Percentiles rank a stretch among this genome's conserved stretches.
Conservation (phyloP, 202 grass and related monocot species). For the Digitaria exilis region DNA sequence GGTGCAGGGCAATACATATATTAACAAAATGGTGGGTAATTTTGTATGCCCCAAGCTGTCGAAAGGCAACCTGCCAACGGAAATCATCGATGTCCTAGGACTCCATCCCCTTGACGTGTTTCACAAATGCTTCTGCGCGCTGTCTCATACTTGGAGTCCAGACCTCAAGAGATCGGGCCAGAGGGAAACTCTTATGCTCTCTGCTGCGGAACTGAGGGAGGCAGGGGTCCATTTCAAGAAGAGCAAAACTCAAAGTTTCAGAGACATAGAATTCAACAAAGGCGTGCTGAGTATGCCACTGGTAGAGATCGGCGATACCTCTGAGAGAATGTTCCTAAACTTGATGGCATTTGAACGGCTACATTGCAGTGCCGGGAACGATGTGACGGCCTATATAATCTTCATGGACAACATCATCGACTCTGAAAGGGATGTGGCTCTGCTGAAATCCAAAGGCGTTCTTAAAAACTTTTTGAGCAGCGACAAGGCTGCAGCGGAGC, state of each 20-base stretch:
- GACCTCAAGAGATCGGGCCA: not conserved
- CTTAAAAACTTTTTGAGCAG: conserved; percentile 47
- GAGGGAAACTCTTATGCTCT: not conserved
- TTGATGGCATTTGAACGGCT: conserved; percentile 56
- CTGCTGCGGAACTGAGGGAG: conserved; percentile 52
- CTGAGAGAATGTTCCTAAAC: conserved; percentile 52
- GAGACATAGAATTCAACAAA: conserved; percentile 33
- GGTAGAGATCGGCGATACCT: conserved; percentile 33
- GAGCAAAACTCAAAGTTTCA: not conserved
- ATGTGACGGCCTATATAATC: conserved; percentile 26
- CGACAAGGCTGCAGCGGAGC: conserved; percentile 45
- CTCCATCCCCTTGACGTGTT: not conserved
- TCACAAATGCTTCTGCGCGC: not conserved
- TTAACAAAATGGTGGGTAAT: no score
- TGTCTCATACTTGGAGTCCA: not conserved
- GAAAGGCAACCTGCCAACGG: no score
- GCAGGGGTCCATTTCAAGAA: conserved; percentile 52
- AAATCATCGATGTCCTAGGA: no score
- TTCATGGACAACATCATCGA: conserved; percentile 68
- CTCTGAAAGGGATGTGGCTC: conserved; percentile 48
- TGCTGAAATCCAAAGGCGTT: conserved; percentile 47
- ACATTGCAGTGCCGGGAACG: conserved; percentile 37
- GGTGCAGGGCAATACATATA: no score
- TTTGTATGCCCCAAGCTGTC: no score
- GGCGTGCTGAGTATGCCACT: conserved; percentile 40